Evolutionary conservation across 2,329 filamentous ascomycete species (phyloP), one percentile per base, ranked within the genome.

Genomic region (Ophiosphaerella narmari): DNA sequence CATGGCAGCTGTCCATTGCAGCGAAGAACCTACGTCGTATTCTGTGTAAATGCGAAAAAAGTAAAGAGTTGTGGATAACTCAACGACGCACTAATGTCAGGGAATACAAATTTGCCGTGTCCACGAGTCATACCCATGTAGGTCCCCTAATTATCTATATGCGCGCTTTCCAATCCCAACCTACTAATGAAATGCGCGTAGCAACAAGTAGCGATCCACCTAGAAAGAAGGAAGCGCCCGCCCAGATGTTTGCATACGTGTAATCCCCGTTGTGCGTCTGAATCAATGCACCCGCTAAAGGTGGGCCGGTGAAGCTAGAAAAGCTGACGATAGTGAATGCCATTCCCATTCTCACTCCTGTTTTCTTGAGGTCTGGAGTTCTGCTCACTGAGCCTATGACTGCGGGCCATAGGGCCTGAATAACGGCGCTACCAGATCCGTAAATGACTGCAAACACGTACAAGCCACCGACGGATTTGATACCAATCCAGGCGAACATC

Each of bases 171-270:
- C 62, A 65, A 48, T 65, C 48, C 55, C 62, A 63, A 7, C 69
- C 68, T 7, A 69, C 68, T 35, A 68, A 45, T 11, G 66, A 50
- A 31, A 61, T 54, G 12, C 69, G 52, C 4, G 66, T 66, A 11
- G 61, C 65, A 4, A 71, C 21, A 2, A 72, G 53, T 39, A 68
- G 44, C 2, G 37, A 13, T 4, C 63, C 63, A 8, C 68, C 67
- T 14, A 67, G 51, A 14, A 71, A 62, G 43, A 66, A 74, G 7
- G 50, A 68, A 36, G 55, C 53, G 44, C 55, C 67, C 36, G 54
- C 63, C 68, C 68, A 72, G 71, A 36, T 75, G 61, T 58, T 80
- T 66, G 68, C 68, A 45, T 65, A 63, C 9, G 64, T 62, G 39
- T 72, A 73, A 39, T 41, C 59, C 8, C 70, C 70, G 4, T 54